These are phyloP conservation scores for Stephanodiscus minutulus DNA, from an alignment of 108 stramenopile species.

Conservation along the genomic window DNA sequence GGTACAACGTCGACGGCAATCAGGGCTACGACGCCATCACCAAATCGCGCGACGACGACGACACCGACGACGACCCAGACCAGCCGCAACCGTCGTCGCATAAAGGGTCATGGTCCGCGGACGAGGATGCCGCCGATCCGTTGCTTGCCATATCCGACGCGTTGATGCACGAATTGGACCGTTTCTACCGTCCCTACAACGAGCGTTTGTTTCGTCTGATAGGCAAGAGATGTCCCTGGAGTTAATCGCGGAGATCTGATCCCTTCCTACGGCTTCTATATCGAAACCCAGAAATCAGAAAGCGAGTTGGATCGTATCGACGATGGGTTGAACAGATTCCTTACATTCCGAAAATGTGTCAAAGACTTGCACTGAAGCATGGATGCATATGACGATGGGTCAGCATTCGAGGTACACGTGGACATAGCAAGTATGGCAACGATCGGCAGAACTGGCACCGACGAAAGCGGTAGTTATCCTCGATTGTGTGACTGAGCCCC, in stretches of 20 bases:
- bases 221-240: constrained; percentile 73
- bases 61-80: constrained; percentile 14
- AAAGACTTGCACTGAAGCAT: no score
- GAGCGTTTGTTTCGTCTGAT: constrained; percentile 78
- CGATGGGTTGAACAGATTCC: not conserved
- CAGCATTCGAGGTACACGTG: no score
- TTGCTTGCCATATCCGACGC: constrained; percentile 68
- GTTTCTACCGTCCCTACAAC: constrained; percentile 76
- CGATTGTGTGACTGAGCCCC: no score
- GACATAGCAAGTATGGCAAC: no score
- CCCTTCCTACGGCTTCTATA: not conserved
- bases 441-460: no score
- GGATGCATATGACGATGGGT: no score
- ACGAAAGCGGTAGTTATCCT: no score
- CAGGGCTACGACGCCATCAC: constrained; percentile 79
- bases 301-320: not conserved
- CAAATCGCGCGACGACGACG: constrained; percentile 49
- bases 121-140: constrained; percentile 32
- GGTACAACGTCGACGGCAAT: constrained; percentile 72
- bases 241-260: not conserved
- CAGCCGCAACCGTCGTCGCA: not conserved
- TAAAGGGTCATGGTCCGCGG: constrained; percentile 9
- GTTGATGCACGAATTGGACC: constrained; percentile 53
- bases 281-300: not conserved
- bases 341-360: no score